phyloP scores from a whole-genome alignment of 768 basidiomycete species.

The Suillus subalutaceus region DNA sequence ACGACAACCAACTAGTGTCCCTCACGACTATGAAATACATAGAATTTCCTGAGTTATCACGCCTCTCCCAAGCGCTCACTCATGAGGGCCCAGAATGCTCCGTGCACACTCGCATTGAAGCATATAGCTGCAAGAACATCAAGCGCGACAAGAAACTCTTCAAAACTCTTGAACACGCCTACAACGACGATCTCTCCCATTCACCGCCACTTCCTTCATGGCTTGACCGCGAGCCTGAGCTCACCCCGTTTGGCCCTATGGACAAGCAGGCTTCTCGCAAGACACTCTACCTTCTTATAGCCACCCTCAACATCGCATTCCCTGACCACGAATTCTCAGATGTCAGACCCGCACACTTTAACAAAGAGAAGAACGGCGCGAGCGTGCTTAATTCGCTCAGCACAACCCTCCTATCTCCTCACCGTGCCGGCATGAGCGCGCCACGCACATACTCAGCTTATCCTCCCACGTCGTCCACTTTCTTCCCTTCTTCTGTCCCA shows the following conservation, averaged over 20 bases:
- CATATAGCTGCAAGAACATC: slow-evolving; percentile 97
- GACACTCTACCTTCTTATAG: slow-evolving; percentile 94
- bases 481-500: slow-evolving; percentile 77
- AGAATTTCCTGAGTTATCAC: slow-evolving; percentile 77
- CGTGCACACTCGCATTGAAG: slow-evolving; percentile 92
- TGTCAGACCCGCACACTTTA: slow-evolving; percentile 88
- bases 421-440: slow-evolving; percentile 63
- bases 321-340: slow-evolving; percentile 98
- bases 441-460: slow-evolving; percentile 88
- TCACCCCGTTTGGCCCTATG: slow-evolving; percentile 90
- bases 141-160: slow-evolving; percentile 97
- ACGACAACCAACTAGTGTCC: neutral
- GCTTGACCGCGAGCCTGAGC: slow-evolving; percentile 69
- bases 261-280: slow-evolving; percentile 84
- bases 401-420: slow-evolving; percentile 78
- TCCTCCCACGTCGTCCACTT: slow-evolving; percentile 69
- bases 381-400: slow-evolving; percentile 83
- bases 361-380: slow-evolving; percentile 74
- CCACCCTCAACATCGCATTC: slow-evolving; percentile 95
- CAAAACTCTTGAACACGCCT: slow-evolving; percentile 86
- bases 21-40: slow-evolving; percentile 78
- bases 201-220: slow-evolving; percentile 87
- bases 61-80: slow-evolving; percentile 76
- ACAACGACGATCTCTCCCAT: slow-evolving; percentile 73
- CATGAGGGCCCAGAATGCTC: slow-evolving; percentile 88